These are phyloP conservation scores for Waitea zeae DNA, from an alignment of 1,284 basidiomycete species.

Conservation along the genomic window DNA sequence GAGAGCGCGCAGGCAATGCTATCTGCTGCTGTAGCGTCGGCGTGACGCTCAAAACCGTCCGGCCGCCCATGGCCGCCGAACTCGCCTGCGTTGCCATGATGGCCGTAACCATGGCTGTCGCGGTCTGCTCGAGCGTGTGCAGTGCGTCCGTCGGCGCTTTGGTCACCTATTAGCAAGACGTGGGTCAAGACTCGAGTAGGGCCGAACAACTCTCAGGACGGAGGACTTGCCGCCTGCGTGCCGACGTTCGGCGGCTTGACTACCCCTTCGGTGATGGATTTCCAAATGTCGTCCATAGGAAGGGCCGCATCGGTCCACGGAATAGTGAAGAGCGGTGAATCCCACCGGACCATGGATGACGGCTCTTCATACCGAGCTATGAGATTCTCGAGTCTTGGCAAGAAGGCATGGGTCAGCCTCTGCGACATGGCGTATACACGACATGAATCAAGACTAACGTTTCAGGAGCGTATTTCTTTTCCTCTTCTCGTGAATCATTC, in stretches of 20 bases:
- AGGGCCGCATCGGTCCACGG: slow-evolving; percentile 57
- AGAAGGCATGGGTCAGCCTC: no score
- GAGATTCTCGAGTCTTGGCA: slow-evolving; percentile 70
- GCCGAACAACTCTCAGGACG: not conserved
- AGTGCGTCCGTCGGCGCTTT: slow-evolving; percentile 75
- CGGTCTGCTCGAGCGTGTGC: slow-evolving; percentile 59
- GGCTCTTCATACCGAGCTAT: slow-evolving; percentile 89
- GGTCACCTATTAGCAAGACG: slow-evolving; percentile 37
- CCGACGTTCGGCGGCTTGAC: slow-evolving; percentile 82
- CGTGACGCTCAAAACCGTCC: slow-evolving; percentile 31
- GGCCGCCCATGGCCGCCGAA: slow-evolving; percentile 28
- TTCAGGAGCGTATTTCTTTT: slow-evolving; percentile 40
- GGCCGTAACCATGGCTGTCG: slow-evolving; percentile 45
- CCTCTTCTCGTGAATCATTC: slow-evolving; percentile 41
- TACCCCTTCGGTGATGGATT: slow-evolving; percentile 59
- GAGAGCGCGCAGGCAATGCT: slow-evolving; percentile 42
- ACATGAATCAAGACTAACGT: slow-evolving; percentile 40
- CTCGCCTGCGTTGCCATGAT: slow-evolving; percentile 43
- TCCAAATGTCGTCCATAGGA: slow-evolving; percentile 65
- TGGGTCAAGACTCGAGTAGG: slow-evolving; percentile 6
- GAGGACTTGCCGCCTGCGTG: slow-evolving; percentile 52
- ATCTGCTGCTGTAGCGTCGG: slow-evolving; percentile 21
- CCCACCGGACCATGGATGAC: slow-evolving; percentile 94
- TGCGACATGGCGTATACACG: not conserved
- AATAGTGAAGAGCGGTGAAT: slow-evolving; percentile 83